Percentiles rank a stretch among this genome's conserved stretches.
phyloP scores from a whole-genome alignment of 192 early-diverging fungal species.

The Entomortierella beljakovae region DNA sequence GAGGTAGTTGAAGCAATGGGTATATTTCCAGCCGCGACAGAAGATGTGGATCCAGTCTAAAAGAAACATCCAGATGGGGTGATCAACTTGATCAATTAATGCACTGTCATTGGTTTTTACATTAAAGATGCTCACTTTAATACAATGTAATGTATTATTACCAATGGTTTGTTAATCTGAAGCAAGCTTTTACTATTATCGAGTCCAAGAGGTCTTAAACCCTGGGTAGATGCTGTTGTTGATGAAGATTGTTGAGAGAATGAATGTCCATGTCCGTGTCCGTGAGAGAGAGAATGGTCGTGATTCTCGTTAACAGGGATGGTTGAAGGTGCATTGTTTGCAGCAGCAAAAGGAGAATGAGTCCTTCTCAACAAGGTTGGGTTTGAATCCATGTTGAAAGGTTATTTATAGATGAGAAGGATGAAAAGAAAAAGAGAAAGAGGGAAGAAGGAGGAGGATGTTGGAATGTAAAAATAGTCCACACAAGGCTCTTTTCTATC shows the following conservation, averaged over 20 bases:
- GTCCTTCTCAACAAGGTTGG: slow-evolving; percentile 43
- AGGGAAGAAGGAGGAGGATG: slow-evolving; percentile 1
- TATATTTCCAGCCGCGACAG: no score
- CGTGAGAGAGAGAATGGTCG: slow-evolving; percentile 3
- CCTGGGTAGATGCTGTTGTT: slow-evolving; percentile 9
- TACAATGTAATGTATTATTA: no score
- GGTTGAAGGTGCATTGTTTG: slow-evolving; percentile 17
- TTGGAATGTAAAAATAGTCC: slow-evolving; percentile 2
- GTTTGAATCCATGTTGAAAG: slow-evolving; percentile 30
- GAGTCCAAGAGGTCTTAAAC: slow-evolving; percentile 8
- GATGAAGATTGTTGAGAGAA: slow-evolving; percentile 1
- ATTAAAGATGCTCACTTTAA: not conserved
- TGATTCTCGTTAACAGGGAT: slow-evolving; percentile 24
- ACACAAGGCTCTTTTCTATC: no score
- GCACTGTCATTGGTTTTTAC: not conserved
- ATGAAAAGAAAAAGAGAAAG: not conserved
- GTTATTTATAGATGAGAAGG: not conserved
- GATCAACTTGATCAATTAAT: no score
- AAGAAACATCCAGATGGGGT: no score
- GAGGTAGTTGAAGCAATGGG: slow-evolving; percentile 36
- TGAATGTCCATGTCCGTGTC: slow-evolving; percentile 19
- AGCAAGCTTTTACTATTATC: slow-evolving; percentile 16
- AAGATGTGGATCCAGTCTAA: no score
- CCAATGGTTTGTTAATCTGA: slow-evolving; percentile 37
- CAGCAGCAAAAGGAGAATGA: slow-evolving; percentile 44